Conservation (phyloP, 2,329 filamentous ascomycete genomes). For the Hymenoscyphus salicellus region DNA sequence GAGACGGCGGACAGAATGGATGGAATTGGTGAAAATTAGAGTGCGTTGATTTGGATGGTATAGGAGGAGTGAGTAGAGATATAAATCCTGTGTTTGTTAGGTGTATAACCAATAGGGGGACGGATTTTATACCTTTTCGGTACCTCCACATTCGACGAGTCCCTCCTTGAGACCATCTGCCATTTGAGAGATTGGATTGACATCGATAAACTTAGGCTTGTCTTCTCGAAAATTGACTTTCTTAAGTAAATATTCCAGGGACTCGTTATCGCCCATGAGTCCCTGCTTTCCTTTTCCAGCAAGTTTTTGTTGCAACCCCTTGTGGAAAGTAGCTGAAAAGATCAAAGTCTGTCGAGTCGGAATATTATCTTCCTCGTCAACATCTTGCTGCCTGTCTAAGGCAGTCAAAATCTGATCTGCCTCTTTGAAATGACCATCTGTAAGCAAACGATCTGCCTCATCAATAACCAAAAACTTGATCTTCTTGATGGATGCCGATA, state of each 20-base stretch:
- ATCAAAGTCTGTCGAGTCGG: conserved; percentile 78
- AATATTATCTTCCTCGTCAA: conserved; percentile 47
- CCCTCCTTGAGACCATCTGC: conserved; percentile 82
- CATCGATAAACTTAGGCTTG: conserved; percentile 85
- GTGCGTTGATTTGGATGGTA: conserved; percentile 78
- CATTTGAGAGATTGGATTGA: conserved; percentile 87
- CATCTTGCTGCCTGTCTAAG: conserved; percentile 63
- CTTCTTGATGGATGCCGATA: conserved; percentile 67
- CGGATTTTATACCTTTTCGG: conserved; percentile 69
- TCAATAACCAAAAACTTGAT: conserved; percentile 86
- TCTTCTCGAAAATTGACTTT: conserved; percentile 84
- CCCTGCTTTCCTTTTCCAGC: conserved; percentile 64
- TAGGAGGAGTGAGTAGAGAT: conserved; percentile 82
- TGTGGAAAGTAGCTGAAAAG: conserved; percentile 95
- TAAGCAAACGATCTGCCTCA: conserved; percentile 88
- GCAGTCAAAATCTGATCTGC: conserved; percentile 81
- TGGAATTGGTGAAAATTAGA: conserved; percentile 93
- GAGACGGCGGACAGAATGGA: conserved; percentile 83
- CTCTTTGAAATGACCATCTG: conserved; percentile 93
- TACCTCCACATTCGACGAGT: conserved; percentile 84
- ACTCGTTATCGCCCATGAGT: conserved; percentile 70
- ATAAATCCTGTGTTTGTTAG: conserved; percentile 65
- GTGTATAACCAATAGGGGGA: not conserved
- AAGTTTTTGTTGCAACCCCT: conserved; percentile 85
- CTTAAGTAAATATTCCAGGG: conserved; percentile 88